Evolutionary conservation across 352 stramenopile species (phyloP), one percentile per base, ranked within the genome.

Genomic region (Phytophthora cryptogea): DNA sequence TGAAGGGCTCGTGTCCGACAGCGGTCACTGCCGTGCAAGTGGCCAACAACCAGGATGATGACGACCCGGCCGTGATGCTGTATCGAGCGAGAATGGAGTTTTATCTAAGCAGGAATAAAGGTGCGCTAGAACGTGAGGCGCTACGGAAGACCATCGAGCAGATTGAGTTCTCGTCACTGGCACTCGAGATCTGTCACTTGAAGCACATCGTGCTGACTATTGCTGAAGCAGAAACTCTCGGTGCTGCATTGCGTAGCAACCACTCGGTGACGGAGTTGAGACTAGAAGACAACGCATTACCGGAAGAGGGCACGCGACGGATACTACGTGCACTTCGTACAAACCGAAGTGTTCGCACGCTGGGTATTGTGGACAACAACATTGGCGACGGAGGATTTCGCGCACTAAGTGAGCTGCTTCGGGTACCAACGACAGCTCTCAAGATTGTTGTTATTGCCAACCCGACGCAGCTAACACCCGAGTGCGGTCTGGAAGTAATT

Each of bases 281-380:
- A 26, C 55, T 83, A n/a, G 35, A 62, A 55, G 69, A 79, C 64
- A 83, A 83, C 35, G 71, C 65, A 5, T 28, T 83, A 11, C 66
- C 71, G 6, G 44, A 57, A 16, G 74, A 83, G 37, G 74, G 57
- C 6, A 35, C 45, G 5, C 54, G 59, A 16, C 65, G 74, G 5
- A 69, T 83, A 31, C 31, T 80, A 4, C 20, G 16, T 6, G 66
- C 63, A 14, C 48, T 83, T 9, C 40, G 67, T 8, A 16, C 16
- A 14, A 78, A 77, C 54, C 20, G 39, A 2, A 78, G 59, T 28
- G 47, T 83, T 2, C 32, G 33, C 2, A 42, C 31, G 10, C 33
- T 83, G 3, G 47, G 43, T n/a, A 28, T 83, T 16, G 30, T 71
- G 8, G 60, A 76, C 49, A 78, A 81, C 41, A 70, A 57, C 42